Conservation (phyloP, 2,329 filamentous ascomycete genomes). For the Alternaria sp. region DNA sequence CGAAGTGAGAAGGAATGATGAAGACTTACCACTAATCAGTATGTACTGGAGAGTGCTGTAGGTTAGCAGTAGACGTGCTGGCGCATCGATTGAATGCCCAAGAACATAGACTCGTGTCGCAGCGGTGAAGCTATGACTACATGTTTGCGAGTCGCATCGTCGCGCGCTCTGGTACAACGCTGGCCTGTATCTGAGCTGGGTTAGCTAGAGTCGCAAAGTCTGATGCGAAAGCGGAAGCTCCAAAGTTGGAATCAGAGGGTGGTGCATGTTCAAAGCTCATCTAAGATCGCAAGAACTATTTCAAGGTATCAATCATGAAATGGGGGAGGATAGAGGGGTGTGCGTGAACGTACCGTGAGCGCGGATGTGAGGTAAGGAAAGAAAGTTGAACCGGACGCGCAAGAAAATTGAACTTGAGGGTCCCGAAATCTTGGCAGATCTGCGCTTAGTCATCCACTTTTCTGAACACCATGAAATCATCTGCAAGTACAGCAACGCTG, state of each 20-base stretch:
- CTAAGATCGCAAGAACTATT: constrained; percentile 60
- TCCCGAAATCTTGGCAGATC: constrained; percentile 38
- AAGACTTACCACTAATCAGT: constrained; percentile 21
- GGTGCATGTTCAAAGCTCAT: constrained; percentile 66
- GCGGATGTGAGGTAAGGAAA: constrained; percentile 26
- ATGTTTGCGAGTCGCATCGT: background rate
- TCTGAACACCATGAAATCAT: constrained; percentile 20
- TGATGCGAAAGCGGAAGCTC: constrained; percentile 14
- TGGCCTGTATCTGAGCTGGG: constrained; percentile 10
- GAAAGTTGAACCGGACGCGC: constrained; percentile 27
- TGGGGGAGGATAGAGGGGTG: constrained; percentile 4
- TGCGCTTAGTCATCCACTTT: constrained; percentile 36
- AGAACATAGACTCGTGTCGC: background rate
- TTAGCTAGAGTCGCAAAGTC: constrained; percentile 25
- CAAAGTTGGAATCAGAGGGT: constrained; percentile 58
- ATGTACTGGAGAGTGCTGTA: background rate
- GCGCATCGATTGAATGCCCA: background rate
- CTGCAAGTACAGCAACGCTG: background rate
- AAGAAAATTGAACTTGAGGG: constrained; percentile 33
- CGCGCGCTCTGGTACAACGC: background rate
- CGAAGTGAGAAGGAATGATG: background rate
- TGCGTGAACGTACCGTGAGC: constrained; percentile 32
- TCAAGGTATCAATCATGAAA: constrained; percentile 61
- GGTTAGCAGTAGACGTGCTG: background rate
- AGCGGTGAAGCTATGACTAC: background rate